Evolutionary conservation across 495 filamentous ascomycete species (phyloP), one percentile per base, ranked within the genome.

Genomic region (Hypoxylon perforatum): DNA sequence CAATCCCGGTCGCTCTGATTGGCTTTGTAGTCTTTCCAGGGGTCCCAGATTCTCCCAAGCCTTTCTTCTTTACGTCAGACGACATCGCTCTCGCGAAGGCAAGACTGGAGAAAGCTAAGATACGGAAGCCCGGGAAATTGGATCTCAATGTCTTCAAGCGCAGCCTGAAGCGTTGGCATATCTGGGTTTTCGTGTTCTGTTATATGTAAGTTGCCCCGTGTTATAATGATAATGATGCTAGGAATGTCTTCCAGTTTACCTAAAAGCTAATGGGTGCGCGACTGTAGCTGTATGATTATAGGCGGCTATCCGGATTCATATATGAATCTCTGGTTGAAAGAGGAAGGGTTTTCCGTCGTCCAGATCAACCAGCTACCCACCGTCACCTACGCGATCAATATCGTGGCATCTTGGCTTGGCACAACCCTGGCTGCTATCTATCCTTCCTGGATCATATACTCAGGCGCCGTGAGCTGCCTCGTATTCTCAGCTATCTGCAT

Each of bases 301-400:
- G 74, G 68, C 1, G 60, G 67, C 14, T 82, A 82, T 49, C 79
- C 79, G 0, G 64, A 47, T 3, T 47, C 57, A 3, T 82, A 80
- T 38, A 81, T 81, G 79, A 81, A 73, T 38, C 72, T 83, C 28
- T 83, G 81, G 81, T 70, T 84, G 15, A 82, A 82, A 45, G 75
- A 71, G 1, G 75, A 80, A 30, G 77, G 77, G n/a, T 83, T 83
- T 54, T 78, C 80, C 0, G 80, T 83, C 0, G 65, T 73, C 0
- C 73, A 84, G 47, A 74, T 83, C 33, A 84, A 84, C 57, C 71
- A 82, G 35, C 65, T 83, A 0, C 81, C 81, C 0, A 83, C 80
- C 0, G 77, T 80, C 1, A 75, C 71, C 0, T 77, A 77, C 28
- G 80, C 73, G 0, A 76, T 83, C 42, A 77, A 75, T 12, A 81